Base-by-base conservation (phyloP, 371 early-diverging fungal species). In the Apophysomyces variabilis region DNA sequence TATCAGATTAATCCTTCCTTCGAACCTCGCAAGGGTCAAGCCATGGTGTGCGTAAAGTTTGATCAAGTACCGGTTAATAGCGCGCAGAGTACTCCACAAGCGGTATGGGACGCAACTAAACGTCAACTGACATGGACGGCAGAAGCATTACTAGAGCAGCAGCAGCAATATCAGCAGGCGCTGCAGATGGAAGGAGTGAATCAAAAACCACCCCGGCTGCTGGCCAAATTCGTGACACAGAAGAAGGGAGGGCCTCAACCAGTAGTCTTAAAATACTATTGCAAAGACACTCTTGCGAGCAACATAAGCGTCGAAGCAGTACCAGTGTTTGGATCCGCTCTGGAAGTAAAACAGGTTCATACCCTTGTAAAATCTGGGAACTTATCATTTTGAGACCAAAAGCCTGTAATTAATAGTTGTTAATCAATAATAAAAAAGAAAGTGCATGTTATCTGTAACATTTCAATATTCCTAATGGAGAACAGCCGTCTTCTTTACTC, bases 31-130 rank as follows among this genome's bases (percentile, higher is more conserved):
- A 65, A 66, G 50, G 65, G 65, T 7, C 68, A 65, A 37, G 38
- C 65, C 7, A 39, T 58, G 4, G 54, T 68, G 1, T 65, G 57
- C 18, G 62, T 62, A 37, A 67, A 67, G 35, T 62, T 62, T 11
- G 65, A 64, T 9, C 35, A 57, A 13, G 68, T 50, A 11, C 41
- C 58, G 0, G 62, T 72, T 14, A 47, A 38, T 4, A 41, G 59
- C 13, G 72, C 62, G 1, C 72, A 72, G 57, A 72, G 72, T 46
- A 68, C 72, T 12, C 72, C 72, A 5, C 65, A 72, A 47, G 72
- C 68, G 7, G 21, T 61, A 14, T 72, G 72, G 72, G 68, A 72
- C 57, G 38, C 60, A 2, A 58, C 36, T 13, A 64, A 68, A 37
- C 36, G 54, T 13, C 58, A 46, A 21, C 58, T 72, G 38, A 72